Evolutionary conservation across 148 eudicot genomes (phyloP).

Genomic region (Silene latifolia): DNA sequence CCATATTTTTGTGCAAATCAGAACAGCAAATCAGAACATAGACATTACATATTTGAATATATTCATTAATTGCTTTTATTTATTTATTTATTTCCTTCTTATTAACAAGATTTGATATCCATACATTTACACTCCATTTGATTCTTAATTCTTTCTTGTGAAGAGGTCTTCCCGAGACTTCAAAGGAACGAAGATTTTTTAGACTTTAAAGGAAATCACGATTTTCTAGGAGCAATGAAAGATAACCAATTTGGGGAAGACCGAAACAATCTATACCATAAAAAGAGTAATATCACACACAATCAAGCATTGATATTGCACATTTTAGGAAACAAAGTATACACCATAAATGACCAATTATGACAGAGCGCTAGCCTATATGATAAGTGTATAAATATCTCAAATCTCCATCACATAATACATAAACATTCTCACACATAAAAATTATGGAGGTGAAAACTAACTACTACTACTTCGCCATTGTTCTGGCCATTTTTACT

Average conservation of each 20-base stretch:
- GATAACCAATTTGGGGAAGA: not conserved
- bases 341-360: not conserved
- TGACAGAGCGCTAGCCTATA: not conserved
- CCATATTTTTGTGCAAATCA: too few relatives aligned
- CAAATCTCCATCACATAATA: not conserved
- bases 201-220: not conserved
- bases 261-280: not conserved
- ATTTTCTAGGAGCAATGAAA: not conserved
- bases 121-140: not conserved
- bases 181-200: not conserved
- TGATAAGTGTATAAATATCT: not conserved
- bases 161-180: not conserved
- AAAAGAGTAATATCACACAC: not conserved
- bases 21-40: too few relatives aligned
- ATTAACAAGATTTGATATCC: too few relatives aligned
- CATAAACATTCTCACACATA: not conserved
- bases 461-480: not conserved
- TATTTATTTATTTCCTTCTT: too few relatives aligned
- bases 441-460: constrained; percentile 8
- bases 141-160: not conserved
- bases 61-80: too few relatives aligned
- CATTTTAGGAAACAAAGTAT: not conserved
- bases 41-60: too few relatives aligned
- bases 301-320: not conserved
- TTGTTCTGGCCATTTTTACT: not conserved